A percentile compares a stretch with the other conserved stretches of the same genome.
These are phyloP conservation scores for Phytophthora multivora DNA, from an alignment of 352 stramenopile genomes.

Conservation along the genomic window DNA sequence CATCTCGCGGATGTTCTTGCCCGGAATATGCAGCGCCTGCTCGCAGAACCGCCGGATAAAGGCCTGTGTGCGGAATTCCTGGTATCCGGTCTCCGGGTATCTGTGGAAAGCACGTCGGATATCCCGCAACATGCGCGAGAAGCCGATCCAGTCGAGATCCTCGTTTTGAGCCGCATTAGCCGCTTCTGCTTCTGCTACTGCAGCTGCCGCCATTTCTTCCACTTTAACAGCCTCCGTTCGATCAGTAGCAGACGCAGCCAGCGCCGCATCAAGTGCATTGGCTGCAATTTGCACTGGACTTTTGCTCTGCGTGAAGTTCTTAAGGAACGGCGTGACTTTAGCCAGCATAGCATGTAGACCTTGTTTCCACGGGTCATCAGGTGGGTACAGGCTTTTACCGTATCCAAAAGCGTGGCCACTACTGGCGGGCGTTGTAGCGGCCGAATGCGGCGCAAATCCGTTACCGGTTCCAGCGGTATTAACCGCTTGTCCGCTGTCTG, in stretches of 20 bases:
- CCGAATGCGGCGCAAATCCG: constrained; percentile 2
- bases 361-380: constrained; percentile 75
- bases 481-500: neutral
- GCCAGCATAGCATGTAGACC: constrained; percentile 49
- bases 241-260: constrained; percentile 9
- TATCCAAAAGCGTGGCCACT: neutral
- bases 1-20: constrained; percentile 72
- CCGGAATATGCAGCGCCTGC: constrained; percentile 75
- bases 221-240: neutral
- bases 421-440: neutral
- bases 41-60: constrained; percentile 88
- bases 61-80: constrained; percentile 87
- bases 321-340: constrained; percentile 69
- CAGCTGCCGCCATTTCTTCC: neutral
- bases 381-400: constrained; percentile 59
- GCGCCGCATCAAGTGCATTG: constrained; percentile 18
- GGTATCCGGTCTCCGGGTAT: constrained; percentile 92
- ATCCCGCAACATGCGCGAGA: constrained; percentile 71
- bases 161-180: constrained; percentile 6
- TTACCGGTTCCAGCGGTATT: neutral
- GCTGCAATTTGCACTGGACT: constrained; percentile 5
- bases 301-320: constrained; percentile 55
- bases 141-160: constrained; percentile 67
- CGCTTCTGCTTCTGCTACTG: neutral
- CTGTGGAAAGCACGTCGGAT: constrained; percentile 88